A percentile compares a stretch with the other conserved stretches of the same genome.
Evolutionary conservation across 257 asterid species (phyloP).

Genomic region (Lycium barbarum): DNA sequence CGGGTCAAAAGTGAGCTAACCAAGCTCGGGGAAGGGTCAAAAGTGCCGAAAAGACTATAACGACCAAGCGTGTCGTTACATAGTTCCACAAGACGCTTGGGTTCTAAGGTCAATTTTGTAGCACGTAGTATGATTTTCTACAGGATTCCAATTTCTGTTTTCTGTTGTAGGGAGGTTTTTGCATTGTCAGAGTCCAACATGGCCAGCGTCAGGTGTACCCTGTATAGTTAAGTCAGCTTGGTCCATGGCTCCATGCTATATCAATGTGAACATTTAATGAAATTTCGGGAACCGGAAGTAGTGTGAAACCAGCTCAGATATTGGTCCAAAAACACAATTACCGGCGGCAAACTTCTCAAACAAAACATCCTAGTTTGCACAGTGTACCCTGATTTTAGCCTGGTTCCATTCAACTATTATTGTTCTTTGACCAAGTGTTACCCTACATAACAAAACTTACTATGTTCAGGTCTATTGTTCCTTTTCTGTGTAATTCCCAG

Average conservation of each 20-base stretch:
- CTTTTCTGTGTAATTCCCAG: background rate
- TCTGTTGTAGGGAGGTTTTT: background rate
- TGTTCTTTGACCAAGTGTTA: background rate
- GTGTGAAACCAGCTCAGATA: background rate
- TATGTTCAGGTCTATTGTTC: background rate
- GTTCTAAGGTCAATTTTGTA: background rate
- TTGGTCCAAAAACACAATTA: background rate
- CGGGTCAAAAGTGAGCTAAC: too few relatives aligned
- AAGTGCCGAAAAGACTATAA: too few relatives aligned
- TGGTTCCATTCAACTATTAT: background rate
- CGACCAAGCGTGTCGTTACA: too few relatives aligned
- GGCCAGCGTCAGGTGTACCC: background rate
- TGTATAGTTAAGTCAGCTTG: background rate
- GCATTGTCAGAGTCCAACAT: background rate
- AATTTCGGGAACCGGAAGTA: background rate
- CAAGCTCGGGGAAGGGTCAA: too few relatives aligned
- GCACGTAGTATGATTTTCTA: background rate
- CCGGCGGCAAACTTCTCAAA: too few relatives aligned
- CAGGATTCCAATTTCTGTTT: background rate
- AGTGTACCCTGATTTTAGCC: background rate
- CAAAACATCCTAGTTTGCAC: background rate
- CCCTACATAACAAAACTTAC: background rate
- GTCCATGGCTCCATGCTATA: background rate
- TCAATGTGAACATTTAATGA: background rate
- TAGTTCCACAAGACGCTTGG: background rate